A percentile compares a stretch with the other conserved stretches of the same genome.
phyloP scores from a whole-genome alignment of 257 asterid species.

The Orobanche coerulescens region DNA sequence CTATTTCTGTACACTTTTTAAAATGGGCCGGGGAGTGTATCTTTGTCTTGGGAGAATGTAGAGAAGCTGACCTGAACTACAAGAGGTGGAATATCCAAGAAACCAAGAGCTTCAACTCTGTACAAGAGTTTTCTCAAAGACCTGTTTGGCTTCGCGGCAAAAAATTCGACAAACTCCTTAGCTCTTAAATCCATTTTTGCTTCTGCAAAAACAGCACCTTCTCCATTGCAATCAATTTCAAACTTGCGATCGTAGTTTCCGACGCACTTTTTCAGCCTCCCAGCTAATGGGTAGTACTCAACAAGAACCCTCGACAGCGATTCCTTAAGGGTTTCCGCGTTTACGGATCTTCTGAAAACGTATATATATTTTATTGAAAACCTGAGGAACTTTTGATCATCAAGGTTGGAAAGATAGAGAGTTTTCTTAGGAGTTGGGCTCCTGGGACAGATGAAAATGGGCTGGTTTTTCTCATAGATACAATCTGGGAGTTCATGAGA shows the following conservation, averaged over 20 bases:
- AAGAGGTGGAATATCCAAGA: constrained; percentile 74
- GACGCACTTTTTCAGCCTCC: constrained; percentile 41
- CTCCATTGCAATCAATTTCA: constrained; percentile 63
- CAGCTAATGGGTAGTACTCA: constrained; percentile 73
- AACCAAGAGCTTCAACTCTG: constrained; percentile 43
- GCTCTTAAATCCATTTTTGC: constrained; percentile 52
- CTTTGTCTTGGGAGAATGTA: too few species aligned
- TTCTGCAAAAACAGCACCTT: constrained; percentile 74
- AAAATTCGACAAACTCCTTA: constrained; percentile 33
- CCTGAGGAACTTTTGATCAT: constrained; percentile 71
- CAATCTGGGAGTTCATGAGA: neutral
- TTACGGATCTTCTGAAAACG: constrained; percentile 24
- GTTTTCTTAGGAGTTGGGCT: constrained; percentile 19
- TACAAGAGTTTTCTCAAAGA: constrained; percentile 53
- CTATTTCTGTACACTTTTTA: too few species aligned
- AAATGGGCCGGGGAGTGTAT: too few species aligned
- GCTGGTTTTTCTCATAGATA: neutral
- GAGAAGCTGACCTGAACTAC: constrained; percentile 56
- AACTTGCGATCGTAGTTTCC: constrained; percentile 50
- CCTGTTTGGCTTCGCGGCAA: constrained; percentile 44
- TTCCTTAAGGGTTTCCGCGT: constrained; percentile 32
- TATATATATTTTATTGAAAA: constrained; percentile 7
- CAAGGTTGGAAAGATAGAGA: constrained; percentile 67
- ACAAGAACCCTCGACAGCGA: constrained; percentile 57
- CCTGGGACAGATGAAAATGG: neutral